These are phyloP conservation scores for Aspergillus steynii DNA, from an alignment of 495 filamentous ascomycete species.

Conservation along the genomic window DNA sequence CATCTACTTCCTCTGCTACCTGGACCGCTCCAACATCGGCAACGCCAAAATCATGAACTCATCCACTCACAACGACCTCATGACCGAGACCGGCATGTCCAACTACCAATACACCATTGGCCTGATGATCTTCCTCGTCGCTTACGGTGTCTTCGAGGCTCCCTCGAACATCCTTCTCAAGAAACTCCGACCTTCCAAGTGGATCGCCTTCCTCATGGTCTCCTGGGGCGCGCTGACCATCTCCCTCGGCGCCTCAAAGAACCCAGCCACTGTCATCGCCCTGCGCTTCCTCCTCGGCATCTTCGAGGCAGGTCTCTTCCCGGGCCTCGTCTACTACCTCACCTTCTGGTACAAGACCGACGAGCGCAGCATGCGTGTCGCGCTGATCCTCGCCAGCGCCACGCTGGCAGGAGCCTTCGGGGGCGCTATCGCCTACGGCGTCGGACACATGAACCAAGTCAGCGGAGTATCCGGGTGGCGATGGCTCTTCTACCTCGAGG, in stretches of 20 bases:
- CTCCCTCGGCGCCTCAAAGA: conserved; percentile 57
- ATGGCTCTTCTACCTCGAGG: conserved; percentile 76
- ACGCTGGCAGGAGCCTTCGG: conserved; percentile 73
- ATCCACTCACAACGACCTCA: conserved; percentile 59
- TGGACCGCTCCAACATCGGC: conserved; percentile 70
- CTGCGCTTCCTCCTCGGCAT: conserved; percentile 65
- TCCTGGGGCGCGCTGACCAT: conserved; percentile 68
- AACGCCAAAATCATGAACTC: conserved; percentile 67
- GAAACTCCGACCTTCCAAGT: conserved; percentile 61
- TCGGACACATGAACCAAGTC: conserved; percentile 65
- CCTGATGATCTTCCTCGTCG: conserved; percentile 71
- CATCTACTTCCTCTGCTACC: conserved; percentile 67
- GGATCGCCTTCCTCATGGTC: conserved; percentile 69
- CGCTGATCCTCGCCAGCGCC: conserved; percentile 65
- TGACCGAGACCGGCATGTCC: conserved; percentile 60
- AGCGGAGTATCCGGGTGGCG: conserved; percentile 64
- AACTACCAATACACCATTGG: conserved; percentile 64
- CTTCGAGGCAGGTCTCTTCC: conserved; percentile 61
- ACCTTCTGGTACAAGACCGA: conserved; percentile 71
- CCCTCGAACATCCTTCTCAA: conserved; percentile 71
- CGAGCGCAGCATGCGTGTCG: conserved; percentile 65
- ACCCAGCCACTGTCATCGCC: conserved; percentile 53
- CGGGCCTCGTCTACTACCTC: conserved; percentile 68
- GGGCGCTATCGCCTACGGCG: conserved; percentile 64
- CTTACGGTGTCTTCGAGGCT: conserved; percentile 68